A percentile compares a stretch with the other conserved stretches of the same genome.
These are phyloP conservation scores for Lunasporangiospora selenospora DNA, from an alignment of 192 early-diverging fungal genomes.

Conservation along the genomic window DNA sequence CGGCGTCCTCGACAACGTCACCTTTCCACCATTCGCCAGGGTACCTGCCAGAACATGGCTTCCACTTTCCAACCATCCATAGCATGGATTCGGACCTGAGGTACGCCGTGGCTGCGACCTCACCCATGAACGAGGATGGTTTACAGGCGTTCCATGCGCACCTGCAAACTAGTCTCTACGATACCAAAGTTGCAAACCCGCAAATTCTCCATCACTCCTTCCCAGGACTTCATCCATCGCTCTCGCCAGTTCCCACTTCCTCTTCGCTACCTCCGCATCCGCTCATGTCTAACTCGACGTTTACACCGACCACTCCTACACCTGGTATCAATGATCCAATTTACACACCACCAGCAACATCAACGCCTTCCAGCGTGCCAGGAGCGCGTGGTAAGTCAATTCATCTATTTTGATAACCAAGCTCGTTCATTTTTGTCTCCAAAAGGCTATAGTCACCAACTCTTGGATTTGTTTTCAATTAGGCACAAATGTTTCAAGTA, in stretches of 20 bases:
- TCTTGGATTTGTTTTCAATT: too few species aligned
- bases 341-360: slow-evolving; percentile 17
- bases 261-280: slow-evolving; percentile 28
- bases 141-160: too few species aligned
- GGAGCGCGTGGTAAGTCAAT: slow-evolving; percentile 28
- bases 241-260: background rate
- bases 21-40: slow-evolving; percentile 12
- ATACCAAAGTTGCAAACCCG: slow-evolving; percentile 9
- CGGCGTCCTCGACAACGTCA: slow-evolving; percentile 15
- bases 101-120: too few species aligned
- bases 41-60: too few species aligned
- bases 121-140: slow-evolving; percentile 1
- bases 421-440: too few species aligned
- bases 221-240: slow-evolving; percentile 13
- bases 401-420: too few species aligned
- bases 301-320: slow-evolving; percentile 13
- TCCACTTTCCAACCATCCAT: too few species aligned
- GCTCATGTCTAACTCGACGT: slow-evolving; percentile 31
- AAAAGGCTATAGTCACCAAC: too few species aligned
- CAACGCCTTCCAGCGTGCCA: slow-evolving; percentile 4
- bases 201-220: slow-evolving; percentile 21
- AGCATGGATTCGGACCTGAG: too few species aligned
- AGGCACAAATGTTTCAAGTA: too few species aligned
- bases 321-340: slow-evolving; percentile 34
- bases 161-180: too few species aligned